These are phyloP conservation scores for Nothophaeocryptopus gaeumannii DNA, from an alignment of 2,329 filamentous ascomycete genomes.

Conservation along the genomic window DNA sequence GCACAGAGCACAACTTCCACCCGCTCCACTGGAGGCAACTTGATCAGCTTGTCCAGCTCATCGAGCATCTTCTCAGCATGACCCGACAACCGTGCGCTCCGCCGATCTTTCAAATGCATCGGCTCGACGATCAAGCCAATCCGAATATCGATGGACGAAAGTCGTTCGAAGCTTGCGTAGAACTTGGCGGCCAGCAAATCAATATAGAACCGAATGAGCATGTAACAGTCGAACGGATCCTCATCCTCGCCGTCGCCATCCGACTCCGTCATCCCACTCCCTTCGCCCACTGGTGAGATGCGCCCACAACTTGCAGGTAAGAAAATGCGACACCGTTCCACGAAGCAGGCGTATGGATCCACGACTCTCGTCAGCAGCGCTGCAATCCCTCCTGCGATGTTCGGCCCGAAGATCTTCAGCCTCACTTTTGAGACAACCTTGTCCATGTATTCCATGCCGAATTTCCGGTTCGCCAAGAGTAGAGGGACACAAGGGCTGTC, in stretches of 20 bases:
- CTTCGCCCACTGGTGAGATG: not conserved
- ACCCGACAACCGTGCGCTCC: not conserved
- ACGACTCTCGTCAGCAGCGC: constrained; percentile 2
- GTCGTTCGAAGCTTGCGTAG: not conserved
- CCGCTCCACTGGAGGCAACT: not conserved
- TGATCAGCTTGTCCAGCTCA: constrained; percentile 1
- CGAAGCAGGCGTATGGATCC: not conserved
- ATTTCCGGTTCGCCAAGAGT: not conserved
- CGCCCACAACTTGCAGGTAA: not conserved
- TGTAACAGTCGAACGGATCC: not conserved
- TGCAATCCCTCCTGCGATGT: not conserved
- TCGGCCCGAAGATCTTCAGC: not conserved
- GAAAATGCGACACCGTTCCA: not conserved
- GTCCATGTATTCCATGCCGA: not conserved
- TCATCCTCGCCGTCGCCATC: constrained; percentile 1
- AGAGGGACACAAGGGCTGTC: not conserved
- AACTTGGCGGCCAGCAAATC: constrained; percentile 2
- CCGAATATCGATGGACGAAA: not conserved
- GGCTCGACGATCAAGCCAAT: not conserved
- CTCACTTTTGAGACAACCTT: not conserved
- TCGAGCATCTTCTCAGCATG: not conserved
- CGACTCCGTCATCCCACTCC: not conserved
- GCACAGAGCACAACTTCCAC: constrained; percentile 1
- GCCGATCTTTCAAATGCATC: not conserved
- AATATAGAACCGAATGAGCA: not conserved